Base-by-base conservation (phyloP, 306 rosid species). In the Datisca glomerata region DNA sequence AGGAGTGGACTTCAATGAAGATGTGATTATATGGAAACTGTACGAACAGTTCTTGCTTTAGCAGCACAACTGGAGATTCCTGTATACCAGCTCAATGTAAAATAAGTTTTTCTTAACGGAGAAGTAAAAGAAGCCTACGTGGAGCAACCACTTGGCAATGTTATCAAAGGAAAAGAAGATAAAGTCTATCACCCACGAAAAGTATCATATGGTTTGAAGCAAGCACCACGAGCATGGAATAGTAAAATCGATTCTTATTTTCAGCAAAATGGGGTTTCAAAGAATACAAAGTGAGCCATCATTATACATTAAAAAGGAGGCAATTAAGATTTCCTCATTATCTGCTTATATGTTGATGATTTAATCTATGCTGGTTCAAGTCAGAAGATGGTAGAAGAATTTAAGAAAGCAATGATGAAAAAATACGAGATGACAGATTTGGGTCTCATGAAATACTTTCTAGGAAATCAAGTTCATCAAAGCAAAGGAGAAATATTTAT, bases 401-500 rank as follows among this genome's bases (percentile, higher is more conserved):
- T 53, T 12, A 53, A 53, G 11, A 40, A 7, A 12, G 7, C 22
- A 2, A 40, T 12, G 28, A 41, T 40, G 48, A 18, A 18, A 2
- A 18, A 41, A 13, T 41, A 13, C 41, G 41, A 53, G 6, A 53
- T 53, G 49, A 53, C 21, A 1, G 31, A 18, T 8, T 14, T 53
- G 10, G 23, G 40, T 11, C 27, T 40, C 19, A 31, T 48, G 40
- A 40, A 15, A 28, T 41, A 49, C 19, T 53, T 53, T 32, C 10
- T 42, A 2, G 15, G 22, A 3, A 56, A 34, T 8, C 38, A 56
- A 44, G 61, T 25, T n/a, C 33, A 34, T 12, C 20, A 55, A 22
- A 12, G 12, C 1, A 12, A 33, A 14, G 25, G 42, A 12, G 9
- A 37, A 22, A 43, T 43, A 10, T 43, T 43, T 14, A n/a, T 32